Percentiles rank a stretch among this genome's conserved stretches.
Conservation (phyloP, 2,329 filamentous ascomycete genomes). For the Epichloe hybrida region DNA sequence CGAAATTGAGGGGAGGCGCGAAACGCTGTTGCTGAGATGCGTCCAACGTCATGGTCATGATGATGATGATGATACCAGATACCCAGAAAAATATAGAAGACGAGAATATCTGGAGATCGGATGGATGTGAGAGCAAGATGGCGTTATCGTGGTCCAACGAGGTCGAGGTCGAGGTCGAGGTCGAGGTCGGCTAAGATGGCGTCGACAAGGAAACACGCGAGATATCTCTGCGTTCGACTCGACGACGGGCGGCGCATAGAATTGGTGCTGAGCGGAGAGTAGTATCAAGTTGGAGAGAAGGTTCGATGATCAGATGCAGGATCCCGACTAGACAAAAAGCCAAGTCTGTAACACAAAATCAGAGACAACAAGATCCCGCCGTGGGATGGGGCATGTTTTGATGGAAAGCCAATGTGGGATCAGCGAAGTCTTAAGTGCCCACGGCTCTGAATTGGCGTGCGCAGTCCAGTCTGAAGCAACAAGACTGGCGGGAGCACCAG, state of each 20-base stretch:
- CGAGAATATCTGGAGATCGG: not conserved
- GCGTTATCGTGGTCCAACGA: not conserved
- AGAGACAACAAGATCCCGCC: slow-evolving; percentile 24
- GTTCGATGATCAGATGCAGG: slow-evolving; percentile 40
- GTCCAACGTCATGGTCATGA: slow-evolving; percentile 94
- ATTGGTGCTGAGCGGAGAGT: not conserved
- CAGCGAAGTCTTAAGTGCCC: slow-evolving; percentile 47
- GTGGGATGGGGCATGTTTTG: slow-evolving; percentile 19
- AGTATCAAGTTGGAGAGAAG: slow-evolving; percentile 7
- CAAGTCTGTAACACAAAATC: slow-evolving; percentile 31
- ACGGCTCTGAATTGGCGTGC: slow-evolving; percentile 24
- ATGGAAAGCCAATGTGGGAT: slow-evolving; percentile 32
- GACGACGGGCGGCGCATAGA: not conserved
- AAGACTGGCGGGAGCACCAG: slow-evolving; percentile 24
- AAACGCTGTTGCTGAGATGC: slow-evolving; percentile 64
- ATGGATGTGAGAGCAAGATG: too few species aligned
- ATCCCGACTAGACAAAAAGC: slow-evolving; percentile 29
- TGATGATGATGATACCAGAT: slow-evolving; percentile 15
- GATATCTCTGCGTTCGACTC: not conserved
- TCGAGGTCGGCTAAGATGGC: not conserved
- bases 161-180: not conserved
- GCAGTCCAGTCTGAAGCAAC: slow-evolving; percentile 24
- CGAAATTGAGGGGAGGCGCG: slow-evolving; percentile 62
- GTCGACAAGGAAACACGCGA: not conserved
- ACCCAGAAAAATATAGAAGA: not conserved